Base-by-base conservation (phyloP, 768 basidiomycete species). In the Lactarius quietus region DNA sequence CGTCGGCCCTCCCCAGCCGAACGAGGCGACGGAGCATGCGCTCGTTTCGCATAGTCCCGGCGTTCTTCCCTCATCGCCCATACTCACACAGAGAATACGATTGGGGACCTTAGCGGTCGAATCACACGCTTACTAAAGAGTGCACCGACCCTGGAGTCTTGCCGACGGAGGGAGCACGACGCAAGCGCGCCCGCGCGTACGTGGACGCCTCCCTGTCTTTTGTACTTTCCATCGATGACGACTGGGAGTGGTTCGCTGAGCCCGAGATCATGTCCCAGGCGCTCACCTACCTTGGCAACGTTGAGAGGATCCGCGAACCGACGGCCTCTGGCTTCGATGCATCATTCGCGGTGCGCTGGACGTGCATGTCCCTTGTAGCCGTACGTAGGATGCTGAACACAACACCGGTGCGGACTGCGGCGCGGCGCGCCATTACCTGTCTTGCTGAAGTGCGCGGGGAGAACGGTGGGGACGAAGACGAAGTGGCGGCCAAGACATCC, bases 181-280 rank as follows among this genome's bases (percentile, higher is more conserved):
- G 63, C 36, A 59, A 60, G 48, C 63, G 63, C 7, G 63, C 63
- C 33, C 63, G 63, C 17, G 63, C 63, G 7, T 64, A 58, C 39
- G 41, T 64, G 15, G 58, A 64, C 10, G 63, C 63, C 15, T 57
- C 58, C 23, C 51, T 64, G 14, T 59, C 63, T 26, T 58, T 64
- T 26, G 58, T 64, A 4, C 52, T 64, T 10, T 59, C 57, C 57
- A 60, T 64, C 57, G 48, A 64, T 6, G 52, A 48, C 20, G 51
- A 60, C 20, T 64, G 63, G 63, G 48, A 60, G 29, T 64, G 63
- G 63, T 64, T 64, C 56, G 45, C 58, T 8, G 63, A 64, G 17
- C 45, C 20, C 31, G 58, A 64, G 33, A 55, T 58, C 35, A 64
- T 64, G 63, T 23, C 58, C 15, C 63, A 64, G 51, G 38, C 63